Percentiles rank a stretch among this genome's conserved stretches.
These are phyloP conservation scores for Porcisia hertigi DNA, from an alignment of 208 protist species.

Conservation along the genomic window DNA sequence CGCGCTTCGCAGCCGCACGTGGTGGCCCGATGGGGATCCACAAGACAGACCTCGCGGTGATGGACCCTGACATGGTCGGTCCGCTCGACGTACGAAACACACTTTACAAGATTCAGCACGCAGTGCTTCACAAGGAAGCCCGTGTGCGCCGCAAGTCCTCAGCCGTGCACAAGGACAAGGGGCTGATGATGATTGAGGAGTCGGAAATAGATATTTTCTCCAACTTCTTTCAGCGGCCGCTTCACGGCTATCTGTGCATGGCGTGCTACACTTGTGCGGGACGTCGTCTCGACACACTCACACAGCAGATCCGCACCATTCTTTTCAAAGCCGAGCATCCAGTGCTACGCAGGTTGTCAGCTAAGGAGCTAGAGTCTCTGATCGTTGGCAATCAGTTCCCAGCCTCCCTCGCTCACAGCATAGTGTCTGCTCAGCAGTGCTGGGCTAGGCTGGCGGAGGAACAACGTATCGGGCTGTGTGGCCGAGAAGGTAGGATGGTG, in stretches of 20 bases:
- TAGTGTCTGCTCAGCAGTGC: slow-evolving; percentile 25
- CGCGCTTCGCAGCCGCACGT: background rate
- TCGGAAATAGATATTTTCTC: slow-evolving; percentile 83
- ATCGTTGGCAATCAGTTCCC: slow-evolving; percentile 24
- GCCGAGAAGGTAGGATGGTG: background rate
- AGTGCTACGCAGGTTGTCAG: slow-evolving; percentile 43
- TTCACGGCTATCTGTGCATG: slow-evolving; percentile 82
- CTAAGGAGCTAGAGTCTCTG: slow-evolving; percentile 30
- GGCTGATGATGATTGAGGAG: slow-evolving; percentile 82
- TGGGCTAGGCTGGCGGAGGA: slow-evolving; percentile 19
- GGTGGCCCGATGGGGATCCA: background rate
- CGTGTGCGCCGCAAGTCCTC: slow-evolving; percentile 38
- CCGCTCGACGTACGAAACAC: slow-evolving; percentile 53
- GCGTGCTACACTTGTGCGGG: slow-evolving; percentile 69
- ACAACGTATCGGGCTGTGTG: slow-evolving; percentile 1
- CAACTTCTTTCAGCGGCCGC: slow-evolving; percentile 74
- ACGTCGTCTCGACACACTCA: slow-evolving; percentile 65
- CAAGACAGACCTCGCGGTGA: slow-evolving; percentile 23
- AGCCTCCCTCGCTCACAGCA: slow-evolving; percentile 22
- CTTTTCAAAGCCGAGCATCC: slow-evolving; percentile 68
- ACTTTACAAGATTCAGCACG: slow-evolving; percentile 69
- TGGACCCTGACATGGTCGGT: slow-evolving; percentile 47
- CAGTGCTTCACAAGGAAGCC: slow-evolving; percentile 62
- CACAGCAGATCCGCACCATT: slow-evolving; percentile 64
- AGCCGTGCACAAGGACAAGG: slow-evolving; percentile 66